phyloP scores from a whole-genome alignment of 495 filamentous ascomycete genomes.

The Penicillium flavigenum region DNA sequence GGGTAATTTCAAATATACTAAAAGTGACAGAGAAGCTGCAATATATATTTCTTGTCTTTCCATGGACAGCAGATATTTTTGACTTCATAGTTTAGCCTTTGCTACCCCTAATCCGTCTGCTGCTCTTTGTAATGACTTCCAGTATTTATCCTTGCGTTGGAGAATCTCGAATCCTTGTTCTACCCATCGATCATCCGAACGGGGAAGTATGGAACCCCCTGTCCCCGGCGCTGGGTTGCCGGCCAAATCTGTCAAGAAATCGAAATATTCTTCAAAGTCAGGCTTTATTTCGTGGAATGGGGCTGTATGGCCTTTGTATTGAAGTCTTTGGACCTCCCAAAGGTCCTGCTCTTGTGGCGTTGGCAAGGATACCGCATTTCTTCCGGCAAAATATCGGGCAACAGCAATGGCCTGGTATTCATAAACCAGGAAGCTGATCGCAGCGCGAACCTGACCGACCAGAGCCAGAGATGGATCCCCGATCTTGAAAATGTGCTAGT shows the following conservation, averaged over 20 bases:
- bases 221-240: conserved; percentile 39
- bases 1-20: too few relatives aligned
- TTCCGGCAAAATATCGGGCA: conserved; percentile 49
- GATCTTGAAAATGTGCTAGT: conserved; percentile 34
- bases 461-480: conserved; percentile 31
- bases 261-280: conserved; percentile 53
- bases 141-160: conserved; percentile 25
- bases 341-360: conserved; percentile 36
- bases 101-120: background rate
- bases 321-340: conserved; percentile 48
- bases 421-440: conserved; percentile 51
- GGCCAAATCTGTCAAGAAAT: conserved; percentile 38
- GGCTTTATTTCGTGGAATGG: conserved; percentile 47
- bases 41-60: background rate
- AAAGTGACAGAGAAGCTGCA: background rate
- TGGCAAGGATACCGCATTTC: conserved; percentile 32
- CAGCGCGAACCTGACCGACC: conserved; percentile 44
- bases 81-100: background rate
- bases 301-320: conserved; percentile 39
- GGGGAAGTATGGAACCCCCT: conserved; percentile 35
- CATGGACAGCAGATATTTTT: background rate
- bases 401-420: conserved; percentile 55
- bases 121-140: conserved; percentile 10
- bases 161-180: conserved; percentile 29
- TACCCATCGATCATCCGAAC: conserved; percentile 40